Base-by-base conservation (phyloP, 495 filamentous ascomycete species). In the Pyronema domesticum region DNA sequence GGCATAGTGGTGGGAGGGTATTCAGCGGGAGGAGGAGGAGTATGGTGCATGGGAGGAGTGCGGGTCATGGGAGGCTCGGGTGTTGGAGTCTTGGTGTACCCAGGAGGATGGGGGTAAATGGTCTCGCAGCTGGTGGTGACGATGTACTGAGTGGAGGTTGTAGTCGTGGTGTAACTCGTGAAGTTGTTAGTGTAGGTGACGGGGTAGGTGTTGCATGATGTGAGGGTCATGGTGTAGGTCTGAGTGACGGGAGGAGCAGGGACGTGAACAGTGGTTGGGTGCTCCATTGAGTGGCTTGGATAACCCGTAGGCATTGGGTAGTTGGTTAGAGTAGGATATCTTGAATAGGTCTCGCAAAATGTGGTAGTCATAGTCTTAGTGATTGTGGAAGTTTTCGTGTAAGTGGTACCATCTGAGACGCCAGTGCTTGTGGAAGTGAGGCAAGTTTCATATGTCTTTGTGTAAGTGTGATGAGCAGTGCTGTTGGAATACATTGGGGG, bases 131-230 rank as follows among this genome's bases (percentile, higher is more conserved):
- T 50, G 23, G 45, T 46, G 14, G 1, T n/a, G 50, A 37, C 42
- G n/a, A 53, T 53, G 50, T 40, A 40, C 10, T 53, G 9, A 17
- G 50, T 53, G 1, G 11, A 40, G 36, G 3, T 18, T 9, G 8
- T 14, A n/a, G 14, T 3, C 13, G 58, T 37, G 17, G 46, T 56
- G 23, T 60, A 60, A 9, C 36, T 56, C 17, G 45, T 53, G 35
- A 13, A 37, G 13, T 34, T 46, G 37, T 51, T 39, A 9, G 54
- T 61, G 8, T 47, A 45, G 1, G 39, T 58, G 19, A 54, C 44
- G 13, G 59, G 54, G 17, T 56, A 55, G 17, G 59, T 59, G 2
- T 59, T 5, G 10, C 43, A 61, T 7, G 56, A 59, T 34, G 56
- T 63, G 34, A 51, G 18, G 10, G 57, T 58, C 10, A 43, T 54